Conservation (phyloP, 2,329 filamentous ascomycete species). For the Fusarium pseudocircinatum region DNA sequence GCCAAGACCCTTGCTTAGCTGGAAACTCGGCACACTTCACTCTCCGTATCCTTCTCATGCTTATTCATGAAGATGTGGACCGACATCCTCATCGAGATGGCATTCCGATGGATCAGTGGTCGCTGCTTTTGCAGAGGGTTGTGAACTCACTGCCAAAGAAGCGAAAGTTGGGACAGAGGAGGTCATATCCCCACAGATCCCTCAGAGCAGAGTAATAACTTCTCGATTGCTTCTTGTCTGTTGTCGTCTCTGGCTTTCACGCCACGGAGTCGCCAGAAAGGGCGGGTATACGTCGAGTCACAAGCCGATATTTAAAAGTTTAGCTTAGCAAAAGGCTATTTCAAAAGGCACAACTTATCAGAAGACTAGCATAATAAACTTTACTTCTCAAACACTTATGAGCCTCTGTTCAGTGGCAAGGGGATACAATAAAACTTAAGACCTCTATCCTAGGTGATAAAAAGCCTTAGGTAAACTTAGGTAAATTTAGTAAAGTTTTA, state of each 20-base stretch:
- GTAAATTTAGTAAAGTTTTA: too few relatives aligned
- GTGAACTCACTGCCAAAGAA: background rate
- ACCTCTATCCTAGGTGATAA: too few relatives aligned
- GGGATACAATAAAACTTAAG: too few relatives aligned
- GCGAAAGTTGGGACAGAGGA: background rate
- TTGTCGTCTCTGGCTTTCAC: too few relatives aligned
- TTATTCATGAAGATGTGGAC: background rate
- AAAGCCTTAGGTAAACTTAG: too few relatives aligned
- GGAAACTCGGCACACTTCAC: background rate
- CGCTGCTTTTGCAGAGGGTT: background rate
- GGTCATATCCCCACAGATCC: too few relatives aligned
- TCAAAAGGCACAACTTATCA: background rate
- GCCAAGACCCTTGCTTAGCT: background rate
- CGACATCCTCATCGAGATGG: background rate
- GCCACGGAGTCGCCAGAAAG: too few relatives aligned
- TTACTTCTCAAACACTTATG: accelerated
- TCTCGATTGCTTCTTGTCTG: background rate
- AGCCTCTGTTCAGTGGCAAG: background rate
- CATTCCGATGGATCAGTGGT: background rate
- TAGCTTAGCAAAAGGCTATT: too few relatives aligned
- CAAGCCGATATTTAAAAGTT: background rate
- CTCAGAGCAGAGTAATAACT: accelerated
- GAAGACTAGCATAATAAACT: background rate
- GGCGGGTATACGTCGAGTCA: too few relatives aligned
- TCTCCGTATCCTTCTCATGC: background rate